A percentile compares a stretch with the other conserved stretches of the same genome.
Evolutionary conservation across 1,284 basidiomycete genomes (phyloP).

Genomic region (Bondarzewia mesenterica): DNA sequence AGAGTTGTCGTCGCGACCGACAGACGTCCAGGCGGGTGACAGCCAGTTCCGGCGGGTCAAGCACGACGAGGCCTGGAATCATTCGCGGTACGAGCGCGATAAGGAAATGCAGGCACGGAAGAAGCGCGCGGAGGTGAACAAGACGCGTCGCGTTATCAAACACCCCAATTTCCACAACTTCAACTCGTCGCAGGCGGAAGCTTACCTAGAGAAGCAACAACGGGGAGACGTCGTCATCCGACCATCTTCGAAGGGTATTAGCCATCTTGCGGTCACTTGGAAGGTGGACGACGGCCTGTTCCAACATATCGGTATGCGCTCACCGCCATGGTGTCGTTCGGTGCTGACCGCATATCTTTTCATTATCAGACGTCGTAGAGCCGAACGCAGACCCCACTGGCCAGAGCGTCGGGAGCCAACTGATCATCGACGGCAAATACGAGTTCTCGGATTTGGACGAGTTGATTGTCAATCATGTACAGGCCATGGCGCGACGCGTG

Average conservation of each 20-base stretch:
- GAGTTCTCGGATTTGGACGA: conserved; percentile 95
- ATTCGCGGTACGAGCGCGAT: conserved; percentile 59
- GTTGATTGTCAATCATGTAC: conserved; percentile 94
- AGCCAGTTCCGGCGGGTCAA: conserved; percentile 53
- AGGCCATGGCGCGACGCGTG: conserved; percentile 89
- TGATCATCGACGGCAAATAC: conserved; percentile 78
- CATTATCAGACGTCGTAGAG: conserved; percentile 77
- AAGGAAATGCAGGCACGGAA: conserved; percentile 72
- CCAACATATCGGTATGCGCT: conserved; percentile 84
- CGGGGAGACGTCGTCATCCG: conserved; percentile 94
- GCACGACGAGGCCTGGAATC: conserved; percentile 66
- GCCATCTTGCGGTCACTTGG: conserved; percentile 98
- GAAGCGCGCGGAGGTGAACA: conserved; percentile 74
- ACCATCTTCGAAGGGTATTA: conserved; percentile 88
- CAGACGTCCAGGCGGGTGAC: conserved; percentile 66
- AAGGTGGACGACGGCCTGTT: conserved; percentile 96
- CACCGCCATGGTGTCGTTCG: neutral
- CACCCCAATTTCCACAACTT: conserved; percentile 99
- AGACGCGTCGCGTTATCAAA: conserved; percentile 84
- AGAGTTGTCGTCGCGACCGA: conserved; percentile 68
- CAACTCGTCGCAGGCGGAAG: conserved; percentile 86
- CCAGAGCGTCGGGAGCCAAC: conserved; percentile 62
- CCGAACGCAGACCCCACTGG: conserved; percentile 66
- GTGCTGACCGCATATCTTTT: conserved; percentile 3
- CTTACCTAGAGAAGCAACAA: conserved; percentile 84